Evolutionary conservation across 331 rosid species (phyloP).

Genomic region (Acacia concinna): DNA sequence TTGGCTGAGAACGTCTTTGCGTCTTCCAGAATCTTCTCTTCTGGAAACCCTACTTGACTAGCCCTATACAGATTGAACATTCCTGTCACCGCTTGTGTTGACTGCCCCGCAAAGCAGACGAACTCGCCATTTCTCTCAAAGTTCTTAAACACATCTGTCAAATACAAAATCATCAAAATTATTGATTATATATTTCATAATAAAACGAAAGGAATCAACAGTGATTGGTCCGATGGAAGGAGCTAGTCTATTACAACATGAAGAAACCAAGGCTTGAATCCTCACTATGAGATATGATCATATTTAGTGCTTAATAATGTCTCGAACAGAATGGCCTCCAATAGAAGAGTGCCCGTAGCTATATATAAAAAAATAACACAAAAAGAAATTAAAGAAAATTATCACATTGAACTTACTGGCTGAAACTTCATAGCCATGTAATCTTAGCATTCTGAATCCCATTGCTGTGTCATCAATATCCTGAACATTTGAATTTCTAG

Average conservation of each 20-base stretch:
- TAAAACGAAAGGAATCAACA: no score
- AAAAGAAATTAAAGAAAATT: neutral
- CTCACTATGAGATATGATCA: no score
- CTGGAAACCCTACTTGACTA: conserved; percentile 58
- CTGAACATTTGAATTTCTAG: conserved; percentile 64
- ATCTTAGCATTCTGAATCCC: conserved; percentile 79
- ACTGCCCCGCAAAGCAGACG: conserved; percentile 71
- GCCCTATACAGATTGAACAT: conserved; percentile 75
- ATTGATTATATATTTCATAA: conserved; percentile 16
- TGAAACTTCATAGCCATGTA: conserved; percentile 70
- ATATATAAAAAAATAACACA: no score
- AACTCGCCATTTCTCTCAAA: conserved; percentile 78
- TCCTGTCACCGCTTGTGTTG: conserved; percentile 79
- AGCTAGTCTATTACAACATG: no score
- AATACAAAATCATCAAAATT: conserved; percentile 4
- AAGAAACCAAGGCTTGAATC: no score
- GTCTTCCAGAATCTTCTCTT: conserved; percentile 70
- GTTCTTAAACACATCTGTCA: conserved; percentile 71
- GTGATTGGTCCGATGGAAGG: no score
- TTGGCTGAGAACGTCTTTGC: conserved; percentile 59
- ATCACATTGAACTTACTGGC: conserved; percentile 41
- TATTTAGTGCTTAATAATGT: no score
- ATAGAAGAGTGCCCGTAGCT: no score
- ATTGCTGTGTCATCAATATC: conserved; percentile 91
- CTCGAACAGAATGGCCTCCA: no score